Evolutionary conservation across 2,329 filamentous ascomycete genomes (phyloP), one percentile per base, ranked within the genome.

Genomic region (Aspergillus felis): DNA sequence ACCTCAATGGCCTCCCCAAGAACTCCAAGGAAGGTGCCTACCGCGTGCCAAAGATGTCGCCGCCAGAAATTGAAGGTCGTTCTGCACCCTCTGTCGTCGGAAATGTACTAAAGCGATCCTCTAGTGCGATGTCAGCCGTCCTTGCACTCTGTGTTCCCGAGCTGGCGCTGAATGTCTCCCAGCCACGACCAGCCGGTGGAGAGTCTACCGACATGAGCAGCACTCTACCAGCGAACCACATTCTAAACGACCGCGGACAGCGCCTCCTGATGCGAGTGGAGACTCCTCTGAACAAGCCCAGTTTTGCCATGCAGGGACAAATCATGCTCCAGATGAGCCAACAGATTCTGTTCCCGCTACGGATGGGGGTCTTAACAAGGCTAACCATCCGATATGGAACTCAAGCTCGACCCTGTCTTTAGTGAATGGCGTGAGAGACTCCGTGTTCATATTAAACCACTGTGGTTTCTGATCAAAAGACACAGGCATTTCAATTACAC

Each of bases 121-220:
- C 6, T 46, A 70, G 68, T 70, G 68, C 54, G 68, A 70, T 47
- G 59, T 66, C 27, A 53, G 68, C 27, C 68, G 71, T 2, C 71
- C 71, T 9, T 74, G 71, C 53, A 71, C 68, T 0, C 47, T 74
- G 17, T 74, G 71, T 25, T 25, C 58, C 9, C 62, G 67, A 32
- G 64, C 69, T 2, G 62, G 64, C 5, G 57, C 64, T 12, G 55
- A 61, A 3, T 73, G 70, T 29, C 17, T 47, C 8, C 14, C 50
- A 8, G 24, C 14, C 41, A 20, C 38, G 29, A 32, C 22, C 2
- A 44, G 50, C 22, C 50, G 29, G 12, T 59, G 57, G 57, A 53
- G 42, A 51, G 50, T 29, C 5, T 59, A 59, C 22, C 50, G 48
- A 25, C 47, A 35, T 14, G 8, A 7, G 14, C 41, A 44, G 22